Conservation (phyloP, 768 basidiomycete species). For the Xerocomellus chrysenteron region DNA sequence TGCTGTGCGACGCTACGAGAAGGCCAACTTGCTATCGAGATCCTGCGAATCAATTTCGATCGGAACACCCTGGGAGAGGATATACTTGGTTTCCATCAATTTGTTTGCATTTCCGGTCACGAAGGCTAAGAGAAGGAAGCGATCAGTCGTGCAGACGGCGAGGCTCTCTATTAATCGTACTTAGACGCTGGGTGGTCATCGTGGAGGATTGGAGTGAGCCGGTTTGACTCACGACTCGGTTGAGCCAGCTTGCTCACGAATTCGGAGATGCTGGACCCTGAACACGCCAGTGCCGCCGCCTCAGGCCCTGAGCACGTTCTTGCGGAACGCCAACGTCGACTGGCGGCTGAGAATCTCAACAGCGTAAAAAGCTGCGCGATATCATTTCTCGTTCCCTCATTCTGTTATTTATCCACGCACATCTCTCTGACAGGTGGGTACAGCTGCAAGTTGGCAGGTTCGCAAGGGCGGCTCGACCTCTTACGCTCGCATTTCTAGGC, state of each 20-base stretch:
- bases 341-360: conserved; percentile 3
- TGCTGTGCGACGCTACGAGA: not conserved
- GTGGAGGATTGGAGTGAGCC: not conserved
- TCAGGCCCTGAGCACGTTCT: not conserved
- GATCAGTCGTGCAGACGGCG: conserved; percentile 7
- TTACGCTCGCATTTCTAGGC: not conserved
- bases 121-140: conserved; percentile 59
- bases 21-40: conserved; percentile 66
- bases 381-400: not conserved
- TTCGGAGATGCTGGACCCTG: not conserved
- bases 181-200: conserved; percentile 27
- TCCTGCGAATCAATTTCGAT: conserved; percentile 76
- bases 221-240: not conserved
- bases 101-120: conserved; percentile 96
- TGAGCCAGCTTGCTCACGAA: not conserved
- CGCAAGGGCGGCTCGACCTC: not conserved
- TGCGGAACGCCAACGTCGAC: conserved; percentile 18
- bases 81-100: conserved; percentile 81
- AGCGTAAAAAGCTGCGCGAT: not conserved
- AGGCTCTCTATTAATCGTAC: conserved; percentile 12
- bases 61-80: conserved; percentile 64
- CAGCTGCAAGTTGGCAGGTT: not conserved
- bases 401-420: not conserved
- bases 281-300: conserved; percentile 8
- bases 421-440: not conserved